phyloP scores from a whole-genome alignment of 768 basidiomycete species.

The Macrolepiota fuliginosa region DNA sequence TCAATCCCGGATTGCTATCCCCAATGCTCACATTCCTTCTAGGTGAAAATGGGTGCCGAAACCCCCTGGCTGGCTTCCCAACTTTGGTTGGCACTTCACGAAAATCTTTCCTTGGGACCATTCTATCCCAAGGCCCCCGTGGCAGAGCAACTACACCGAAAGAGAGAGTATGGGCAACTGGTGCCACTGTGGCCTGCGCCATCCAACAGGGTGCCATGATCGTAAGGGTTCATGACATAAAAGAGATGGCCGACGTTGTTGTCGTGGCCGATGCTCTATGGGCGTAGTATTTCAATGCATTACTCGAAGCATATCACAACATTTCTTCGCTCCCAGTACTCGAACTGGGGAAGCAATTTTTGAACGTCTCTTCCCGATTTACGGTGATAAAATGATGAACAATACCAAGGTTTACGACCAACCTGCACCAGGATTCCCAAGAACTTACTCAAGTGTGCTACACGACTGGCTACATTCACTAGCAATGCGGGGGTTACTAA shows the following conservation, averaged over 20 bases:
- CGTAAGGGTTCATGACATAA: slow-evolving; percentile 81
- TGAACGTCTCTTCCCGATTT: too few relatives aligned
- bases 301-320: background rate
- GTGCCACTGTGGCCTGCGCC: slow-evolving; percentile 69
- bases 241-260: slow-evolving; percentile 72
- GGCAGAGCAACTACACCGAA: slow-evolving; percentile 58
- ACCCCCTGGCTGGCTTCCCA: slow-evolving; percentile 58
- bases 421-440: too few relatives aligned
- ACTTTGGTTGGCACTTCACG: slow-evolving; percentile 75
- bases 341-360: too few relatives aligned
- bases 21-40: slow-evolving; percentile 9
- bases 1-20: background rate
- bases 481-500: too few relatives aligned
- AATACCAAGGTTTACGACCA: too few relatives aligned
- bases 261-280: slow-evolving; percentile 63
- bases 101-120: slow-evolving; percentile 79
- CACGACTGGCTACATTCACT: too few relatives aligned
- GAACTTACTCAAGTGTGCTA: too few relatives aligned
- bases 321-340: background rate
- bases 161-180: slow-evolving; percentile 78
- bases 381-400: too few relatives aligned
- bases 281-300: slow-evolving; percentile 18
- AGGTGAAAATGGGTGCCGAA: slow-evolving; percentile 27
- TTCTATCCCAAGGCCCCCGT: slow-evolving; percentile 49
- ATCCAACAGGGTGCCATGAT: slow-evolving; percentile 71